phyloP scores from a whole-genome alignment of 73 alveolate species.

The Strombidium stylifer region DNA sequence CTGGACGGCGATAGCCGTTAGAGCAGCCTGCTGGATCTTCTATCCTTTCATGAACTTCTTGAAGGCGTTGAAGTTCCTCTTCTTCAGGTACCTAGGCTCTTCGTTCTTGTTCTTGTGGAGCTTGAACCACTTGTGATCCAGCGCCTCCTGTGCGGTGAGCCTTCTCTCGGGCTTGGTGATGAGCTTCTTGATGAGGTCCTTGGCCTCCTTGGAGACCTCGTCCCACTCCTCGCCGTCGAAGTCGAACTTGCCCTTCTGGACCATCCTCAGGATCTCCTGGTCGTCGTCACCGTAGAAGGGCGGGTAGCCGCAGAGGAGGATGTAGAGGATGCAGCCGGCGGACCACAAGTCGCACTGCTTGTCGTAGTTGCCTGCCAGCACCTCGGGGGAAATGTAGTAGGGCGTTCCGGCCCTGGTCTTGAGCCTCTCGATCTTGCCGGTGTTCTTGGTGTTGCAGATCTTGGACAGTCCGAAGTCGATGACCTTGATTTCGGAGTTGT shows the following conservation, averaged over 20 bases:
- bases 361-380: slow-evolving; percentile 46
- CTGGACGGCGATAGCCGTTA: slow-evolving; percentile 51
- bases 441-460: slow-evolving; percentile 30
- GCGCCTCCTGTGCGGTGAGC: slow-evolving; percentile 71
- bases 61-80: slow-evolving; percentile 23
- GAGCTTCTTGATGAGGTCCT: slow-evolving; percentile 62
- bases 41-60: slow-evolving; percentile 30
- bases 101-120: too few species aligned
- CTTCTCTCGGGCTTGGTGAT: slow-evolving; percentile 67
- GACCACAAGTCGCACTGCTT: slow-evolving; percentile 69
- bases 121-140: slow-evolving; percentile 76
- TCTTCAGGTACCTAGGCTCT: slow-evolving; percentile 22
- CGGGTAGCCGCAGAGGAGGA: slow-evolving; percentile 66
- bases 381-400: slow-evolving; percentile 75
- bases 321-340: slow-evolving; percentile 61
- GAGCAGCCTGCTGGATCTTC: slow-evolving; percentile 48
- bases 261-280: slow-evolving; percentile 42
- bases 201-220: slow-evolving; percentile 68
- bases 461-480: slow-evolving; percentile 63
- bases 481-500: slow-evolving; percentile 9
- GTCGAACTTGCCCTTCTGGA: slow-evolving; percentile 49
- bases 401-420: slow-evolving; percentile 61
- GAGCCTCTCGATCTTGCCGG: slow-evolving; percentile 5
- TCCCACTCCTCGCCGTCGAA: slow-evolving; percentile 76
- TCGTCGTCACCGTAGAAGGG: slow-evolving; percentile 71